Conservation (phyloP, 495 filamentous ascomycete genomes). For the Xylaria castorea region DNA sequence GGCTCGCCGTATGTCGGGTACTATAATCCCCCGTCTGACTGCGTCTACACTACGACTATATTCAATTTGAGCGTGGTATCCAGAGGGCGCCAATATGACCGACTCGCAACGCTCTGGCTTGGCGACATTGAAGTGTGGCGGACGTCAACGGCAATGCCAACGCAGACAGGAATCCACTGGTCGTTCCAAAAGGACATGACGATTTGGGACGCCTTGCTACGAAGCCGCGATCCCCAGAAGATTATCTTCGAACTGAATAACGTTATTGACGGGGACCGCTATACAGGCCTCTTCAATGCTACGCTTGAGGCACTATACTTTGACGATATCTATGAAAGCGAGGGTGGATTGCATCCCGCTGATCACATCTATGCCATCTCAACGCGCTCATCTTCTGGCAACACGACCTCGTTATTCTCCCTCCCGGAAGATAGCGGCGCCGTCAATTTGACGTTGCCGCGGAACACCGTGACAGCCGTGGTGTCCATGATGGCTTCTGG, state of each 20-base stretch:
- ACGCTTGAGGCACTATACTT: constrained; percentile 83
- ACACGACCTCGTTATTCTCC: constrained; percentile 69
- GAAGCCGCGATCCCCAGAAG: constrained; percentile 68
- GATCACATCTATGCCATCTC: constrained; percentile 80
- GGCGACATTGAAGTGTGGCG: constrained; percentile 83
- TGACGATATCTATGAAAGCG: constrained; percentile 47
- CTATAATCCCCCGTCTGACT: constrained; percentile 71
- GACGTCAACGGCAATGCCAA: constrained; percentile 88
- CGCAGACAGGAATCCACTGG: constrained; percentile 69
- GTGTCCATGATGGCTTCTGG: constrained; percentile 80
- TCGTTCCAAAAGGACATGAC: constrained; percentile 88
- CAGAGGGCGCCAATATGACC: constrained; percentile 77
- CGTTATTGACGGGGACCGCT: constrained; percentile 68
- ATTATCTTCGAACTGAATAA: constrained; percentile 88
- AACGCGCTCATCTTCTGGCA: constrained; percentile 56
- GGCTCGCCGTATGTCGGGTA: constrained; percentile 81
- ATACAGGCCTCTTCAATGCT: constrained; percentile 83
- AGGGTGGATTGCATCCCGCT: constrained; percentile 51
- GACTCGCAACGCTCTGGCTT: constrained; percentile 80
- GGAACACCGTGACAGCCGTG: constrained; percentile 70
- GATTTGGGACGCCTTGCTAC: constrained; percentile 71
- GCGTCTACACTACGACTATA: constrained; percentile 77
- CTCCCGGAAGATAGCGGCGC: constrained; percentile 71
- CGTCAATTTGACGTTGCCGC: constrained; percentile 64
- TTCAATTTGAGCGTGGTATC: constrained; percentile 85